phyloP scores from a whole-genome alignment of 2,329 filamentous ascomycete genomes.

The Colletotrichum echinochloae region DNA sequence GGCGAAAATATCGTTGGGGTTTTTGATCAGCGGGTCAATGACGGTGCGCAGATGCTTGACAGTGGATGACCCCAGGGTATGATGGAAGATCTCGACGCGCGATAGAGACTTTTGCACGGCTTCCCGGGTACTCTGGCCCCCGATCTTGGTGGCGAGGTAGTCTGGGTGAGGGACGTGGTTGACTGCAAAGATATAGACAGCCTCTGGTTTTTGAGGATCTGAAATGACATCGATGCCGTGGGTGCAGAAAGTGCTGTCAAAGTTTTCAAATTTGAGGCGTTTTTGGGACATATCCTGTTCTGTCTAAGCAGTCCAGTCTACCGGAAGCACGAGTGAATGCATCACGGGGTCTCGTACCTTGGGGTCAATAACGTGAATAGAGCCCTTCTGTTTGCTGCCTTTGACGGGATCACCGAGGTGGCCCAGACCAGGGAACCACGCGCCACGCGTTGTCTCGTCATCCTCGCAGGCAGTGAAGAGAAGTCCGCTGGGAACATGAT shows the following conservation, averaged over 20 bases:
- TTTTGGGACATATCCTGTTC: slow-evolving; percentile 46
- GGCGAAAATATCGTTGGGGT: slow-evolving; percentile 70
- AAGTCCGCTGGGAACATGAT: slow-evolving; percentile 59
- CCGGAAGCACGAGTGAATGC: rapidly evolving
- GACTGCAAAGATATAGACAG: slow-evolving; percentile 70
- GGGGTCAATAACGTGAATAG: slow-evolving; percentile 66
- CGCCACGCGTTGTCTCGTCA: slow-evolving; percentile 55
- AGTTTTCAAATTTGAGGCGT: slow-evolving; percentile 62
- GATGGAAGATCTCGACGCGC: slow-evolving; percentile 66
- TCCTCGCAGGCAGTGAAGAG: slow-evolving; percentile 69
- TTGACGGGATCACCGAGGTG: slow-evolving; percentile 56
- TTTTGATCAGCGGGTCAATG: slow-evolving; percentile 63
- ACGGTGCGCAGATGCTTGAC: slow-evolving; percentile 65
- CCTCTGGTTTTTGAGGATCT: slow-evolving; percentile 55
- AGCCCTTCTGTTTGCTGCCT: slow-evolving; percentile 53
- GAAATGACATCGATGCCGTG: slow-evolving; percentile 72
- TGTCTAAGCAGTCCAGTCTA: too few relatives aligned
- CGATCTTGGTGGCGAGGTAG: slow-evolving; percentile 46
- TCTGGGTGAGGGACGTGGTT: slow-evolving; percentile 67
- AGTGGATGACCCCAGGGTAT: slow-evolving; percentile 45
- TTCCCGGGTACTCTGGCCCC: slow-evolving; percentile 48
- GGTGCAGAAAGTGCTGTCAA: slow-evolving; percentile 65
- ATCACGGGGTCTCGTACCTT: slow-evolving; percentile 51
- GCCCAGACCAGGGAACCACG: slow-evolving; percentile 65
- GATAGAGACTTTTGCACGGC: slow-evolving; percentile 54